phyloP scores from a whole-genome alignment of 2,329 filamentous ascomycete genomes.

The Talaromyces sp. region DNA sequence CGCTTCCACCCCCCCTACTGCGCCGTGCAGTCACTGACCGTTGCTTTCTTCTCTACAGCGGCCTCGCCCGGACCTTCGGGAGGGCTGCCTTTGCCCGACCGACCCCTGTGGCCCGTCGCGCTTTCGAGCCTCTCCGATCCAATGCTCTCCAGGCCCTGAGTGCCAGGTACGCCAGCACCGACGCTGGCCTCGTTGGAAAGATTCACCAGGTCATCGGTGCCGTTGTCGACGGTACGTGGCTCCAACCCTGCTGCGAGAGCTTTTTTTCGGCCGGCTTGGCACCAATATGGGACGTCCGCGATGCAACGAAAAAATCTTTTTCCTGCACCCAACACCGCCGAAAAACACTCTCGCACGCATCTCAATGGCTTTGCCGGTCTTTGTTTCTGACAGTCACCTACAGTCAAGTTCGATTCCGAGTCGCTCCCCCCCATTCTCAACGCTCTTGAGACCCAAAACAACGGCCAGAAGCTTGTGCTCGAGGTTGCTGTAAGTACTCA shows the following conservation, averaged over 20 bases:
- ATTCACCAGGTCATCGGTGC: constrained; percentile 90
- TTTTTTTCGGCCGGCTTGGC: neutral
- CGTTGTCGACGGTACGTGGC: constrained; percentile 84
- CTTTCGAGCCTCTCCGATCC: constrained; percentile 54
- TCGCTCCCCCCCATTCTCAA: constrained; percentile 97
- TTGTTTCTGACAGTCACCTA: constrained; percentile 28
- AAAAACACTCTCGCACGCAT: constrained; percentile 25
- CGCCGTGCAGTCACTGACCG: constrained; percentile 24
- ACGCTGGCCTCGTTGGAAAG: constrained; percentile 55
- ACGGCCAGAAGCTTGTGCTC: constrained; percentile 87
- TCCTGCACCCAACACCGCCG: constrained; percentile 34
- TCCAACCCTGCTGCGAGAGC: neutral
- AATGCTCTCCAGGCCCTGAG: constrained; percentile 55
- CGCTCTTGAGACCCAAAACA: constrained; percentile 86
- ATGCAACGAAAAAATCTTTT: constrained; percentile 35
- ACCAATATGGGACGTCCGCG: constrained; percentile 13
- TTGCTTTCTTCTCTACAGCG: constrained; percentile 42
- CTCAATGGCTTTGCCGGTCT: constrained; percentile 19
- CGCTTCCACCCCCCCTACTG: constrained; percentile 12
- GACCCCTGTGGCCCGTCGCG: constrained; percentile 49
- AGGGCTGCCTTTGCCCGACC: constrained; percentile 55
- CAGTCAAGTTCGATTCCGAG: constrained; percentile 94
- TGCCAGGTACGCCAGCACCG: constrained; percentile 59
- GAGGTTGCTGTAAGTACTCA: constrained; percentile 78
- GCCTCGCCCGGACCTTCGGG: constrained; percentile 61